Evolutionary conservation across 352 stramenopile species (phyloP).

Genomic region (Lagenidium sp.): DNA sequence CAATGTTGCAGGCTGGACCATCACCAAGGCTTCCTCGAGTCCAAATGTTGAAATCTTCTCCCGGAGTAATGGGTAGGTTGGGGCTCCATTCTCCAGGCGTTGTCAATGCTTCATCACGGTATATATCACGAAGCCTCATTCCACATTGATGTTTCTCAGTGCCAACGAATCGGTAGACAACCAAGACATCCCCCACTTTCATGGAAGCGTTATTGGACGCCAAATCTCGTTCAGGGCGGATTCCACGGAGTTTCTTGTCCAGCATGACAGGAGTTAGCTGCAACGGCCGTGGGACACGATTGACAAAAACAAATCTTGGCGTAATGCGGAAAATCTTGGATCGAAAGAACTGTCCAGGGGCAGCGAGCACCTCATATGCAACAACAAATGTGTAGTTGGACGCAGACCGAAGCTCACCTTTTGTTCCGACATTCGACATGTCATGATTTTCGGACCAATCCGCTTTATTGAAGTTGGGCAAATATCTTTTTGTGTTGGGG

Average conservation of each 20-base stretch:
- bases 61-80: slow-evolving; percentile 25
- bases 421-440: slow-evolving; percentile 67
- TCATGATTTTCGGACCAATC: slow-evolving; percentile 66
- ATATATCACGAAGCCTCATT: slow-evolving; percentile 56
- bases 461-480: slow-evolving; percentile 61
- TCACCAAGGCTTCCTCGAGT: slow-evolving; percentile 59
- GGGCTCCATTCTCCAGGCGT: slow-evolving; percentile 53
- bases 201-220: slow-evolving; percentile 20
- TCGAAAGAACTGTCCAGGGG: slow-evolving; percentile 70
- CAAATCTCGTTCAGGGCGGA: background rate
- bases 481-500: slow-evolving; percentile 51
- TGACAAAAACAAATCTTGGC: slow-evolving; percentile 68
- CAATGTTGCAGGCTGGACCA: slow-evolving; percentile 60
- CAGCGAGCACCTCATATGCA: slow-evolving; percentile 71
- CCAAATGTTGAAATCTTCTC: slow-evolving; percentile 38
- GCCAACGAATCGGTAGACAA: slow-evolving; percentile 61
- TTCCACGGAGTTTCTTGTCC: slow-evolving; percentile 57
- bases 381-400: slow-evolving; percentile 63
- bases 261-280: slow-evolving; percentile 68
- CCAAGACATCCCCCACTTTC: slow-evolving; percentile 37
- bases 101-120: slow-evolving; percentile 22
- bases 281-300: slow-evolving; percentile 42
- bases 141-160: slow-evolving; percentile 64
- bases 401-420: slow-evolving; percentile 45
- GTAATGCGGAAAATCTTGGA: slow-evolving; percentile 79